A percentile compares a stretch with the other conserved stretches of the same genome.
These are phyloP conservation scores for Metschnikowia colocasiae DNA, from an alignment of 805 yeast genomes.

Conservation along the genomic window DNA sequence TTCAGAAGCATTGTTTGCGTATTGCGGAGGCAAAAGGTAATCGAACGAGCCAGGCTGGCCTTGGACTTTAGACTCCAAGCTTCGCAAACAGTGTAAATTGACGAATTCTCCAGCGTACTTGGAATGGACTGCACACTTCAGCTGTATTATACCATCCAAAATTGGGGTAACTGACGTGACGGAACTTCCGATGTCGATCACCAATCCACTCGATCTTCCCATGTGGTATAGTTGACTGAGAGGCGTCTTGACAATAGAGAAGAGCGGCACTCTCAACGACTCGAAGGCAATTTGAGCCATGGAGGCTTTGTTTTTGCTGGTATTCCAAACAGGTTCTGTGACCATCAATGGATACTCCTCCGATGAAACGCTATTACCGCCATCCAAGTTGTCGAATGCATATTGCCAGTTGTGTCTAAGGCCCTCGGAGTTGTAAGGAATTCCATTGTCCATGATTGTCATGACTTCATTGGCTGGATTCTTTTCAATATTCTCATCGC, in stretches of 20 bases:
- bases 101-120: constrained; percentile 84
- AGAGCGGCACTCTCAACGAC: constrained; percentile 67
- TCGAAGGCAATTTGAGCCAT: constrained; percentile 75
- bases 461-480: constrained; percentile 47
- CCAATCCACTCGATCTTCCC: constrained; percentile 73
- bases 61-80: constrained; percentile 29
- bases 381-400: constrained; percentile 50
- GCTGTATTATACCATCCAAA: constrained; percentile 66
- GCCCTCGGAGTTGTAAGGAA: constrained; percentile 70
- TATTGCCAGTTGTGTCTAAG: constrained; percentile 65
- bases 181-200: constrained; percentile 75
- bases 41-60: constrained; percentile 20
- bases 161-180: constrained; percentile 73
- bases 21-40: constrained; percentile 14
- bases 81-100: constrained; percentile 57
- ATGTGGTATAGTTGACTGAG: constrained; percentile 73
- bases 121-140: constrained; percentile 61
- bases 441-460: constrained; percentile 61
- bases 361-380: constrained; percentile 41
- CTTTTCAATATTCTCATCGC: constrained; percentile 45
- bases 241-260: constrained; percentile 73
- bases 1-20: constrained; percentile 11
- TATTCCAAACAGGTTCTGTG: constrained; percentile 70
- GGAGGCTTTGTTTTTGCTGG: constrained; percentile 50
- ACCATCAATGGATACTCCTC: constrained; percentile 63